These are phyloP conservation scores for Pyronema domesticum DNA, from an alignment of 495 filamentous ascomycete species.

Conservation along the genomic window DNA sequence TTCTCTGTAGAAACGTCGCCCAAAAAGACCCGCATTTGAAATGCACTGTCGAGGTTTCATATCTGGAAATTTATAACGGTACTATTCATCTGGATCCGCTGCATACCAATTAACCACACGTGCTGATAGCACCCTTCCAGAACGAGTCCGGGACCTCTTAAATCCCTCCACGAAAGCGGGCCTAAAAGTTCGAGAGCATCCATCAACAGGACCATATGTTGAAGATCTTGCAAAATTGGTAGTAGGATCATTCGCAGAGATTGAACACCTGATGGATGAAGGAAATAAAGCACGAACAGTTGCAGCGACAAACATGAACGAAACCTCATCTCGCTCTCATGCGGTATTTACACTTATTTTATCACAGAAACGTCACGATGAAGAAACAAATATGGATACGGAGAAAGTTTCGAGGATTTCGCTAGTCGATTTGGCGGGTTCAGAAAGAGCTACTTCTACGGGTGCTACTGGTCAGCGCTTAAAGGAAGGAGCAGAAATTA, in stretches of 20 bases:
- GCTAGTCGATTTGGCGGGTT: slow-evolving; percentile 93
- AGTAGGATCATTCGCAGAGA: slow-evolving; percentile 91
- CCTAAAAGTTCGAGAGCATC: slow-evolving; percentile 91
- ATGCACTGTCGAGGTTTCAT: slow-evolving; percentile 94
- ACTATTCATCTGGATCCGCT: not conserved
- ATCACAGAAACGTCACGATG: slow-evolving; percentile 82
- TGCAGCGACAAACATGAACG: slow-evolving; percentile 99
- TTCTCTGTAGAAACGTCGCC: slow-evolving; percentile 29
- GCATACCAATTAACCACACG: not conserved
- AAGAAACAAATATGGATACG: slow-evolving; percentile 84
- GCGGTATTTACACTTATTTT: slow-evolving; percentile 95
- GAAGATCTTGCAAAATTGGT: slow-evolving; percentile 94
- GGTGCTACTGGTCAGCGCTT: slow-evolving; percentile 88
- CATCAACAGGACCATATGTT: slow-evolving; percentile 91
- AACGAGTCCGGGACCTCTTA: slow-evolving; percentile 86
- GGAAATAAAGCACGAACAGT: slow-evolving; percentile 97
- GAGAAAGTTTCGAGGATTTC: slow-evolving; percentile 98
- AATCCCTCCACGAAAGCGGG: slow-evolving; percentile 95
- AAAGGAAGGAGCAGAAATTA: slow-evolving; percentile 98
- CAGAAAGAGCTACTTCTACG: slow-evolving; percentile 87
- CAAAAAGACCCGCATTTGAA: slow-evolving; percentile 62
- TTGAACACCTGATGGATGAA: slow-evolving; percentile 96
- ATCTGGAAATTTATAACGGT: slow-evolving; percentile 93
- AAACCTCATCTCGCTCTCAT: slow-evolving; percentile 93
- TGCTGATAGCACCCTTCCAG: slow-evolving; percentile 24